A percentile compares a stretch with the other conserved stretches of the same genome.
Conservation (phyloP, 345 rosid species). For the thale cress (Arabidopsis thaliana) region DNA sequence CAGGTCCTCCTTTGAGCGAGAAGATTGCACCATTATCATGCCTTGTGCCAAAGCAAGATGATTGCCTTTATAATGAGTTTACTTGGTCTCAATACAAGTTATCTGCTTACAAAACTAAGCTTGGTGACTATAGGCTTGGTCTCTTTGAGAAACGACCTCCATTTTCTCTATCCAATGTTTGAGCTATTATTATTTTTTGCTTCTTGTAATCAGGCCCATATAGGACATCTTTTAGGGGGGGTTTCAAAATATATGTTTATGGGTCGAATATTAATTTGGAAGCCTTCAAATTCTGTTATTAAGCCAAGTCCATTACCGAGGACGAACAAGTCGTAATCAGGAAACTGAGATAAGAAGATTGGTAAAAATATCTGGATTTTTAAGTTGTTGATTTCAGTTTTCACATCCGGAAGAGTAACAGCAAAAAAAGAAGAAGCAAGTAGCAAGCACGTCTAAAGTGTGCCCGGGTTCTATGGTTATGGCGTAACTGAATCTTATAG, state of each 20-base stretch:
- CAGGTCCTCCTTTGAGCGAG: conserved; percentile 69
- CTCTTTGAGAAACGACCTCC: conserved; percentile 57
- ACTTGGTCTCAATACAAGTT: conserved; percentile 78
- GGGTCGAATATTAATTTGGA: neutral
- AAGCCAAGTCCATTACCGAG: neutral
- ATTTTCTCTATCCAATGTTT: conserved; percentile 9
- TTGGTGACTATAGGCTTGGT: conserved; percentile 76
- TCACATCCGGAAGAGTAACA: neutral
- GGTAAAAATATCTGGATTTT: neutral
- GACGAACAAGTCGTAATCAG: neutral
- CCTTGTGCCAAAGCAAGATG: conserved; percentile 59
- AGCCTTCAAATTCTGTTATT: neutral
- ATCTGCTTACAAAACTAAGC: conserved; percentile 68
- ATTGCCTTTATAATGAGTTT: conserved; percentile 73
- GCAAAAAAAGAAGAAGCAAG: neutral
- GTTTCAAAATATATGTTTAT: neutral
- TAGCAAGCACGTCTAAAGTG: conserved; percentile 13
- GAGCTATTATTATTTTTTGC: neutral
- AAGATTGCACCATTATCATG: conserved; percentile 64
- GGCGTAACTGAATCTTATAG: neutral
- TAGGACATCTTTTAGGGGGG: neutral
- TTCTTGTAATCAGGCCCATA: conserved; percentile 5
- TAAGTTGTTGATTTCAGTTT: neutral
- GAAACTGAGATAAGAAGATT: neutral
- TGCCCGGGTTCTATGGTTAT: conserved; percentile 11